Evolutionary conservation across 1,139 yeast species (phyloP).

Genomic region (Saccharomyces hybrid): DNA sequence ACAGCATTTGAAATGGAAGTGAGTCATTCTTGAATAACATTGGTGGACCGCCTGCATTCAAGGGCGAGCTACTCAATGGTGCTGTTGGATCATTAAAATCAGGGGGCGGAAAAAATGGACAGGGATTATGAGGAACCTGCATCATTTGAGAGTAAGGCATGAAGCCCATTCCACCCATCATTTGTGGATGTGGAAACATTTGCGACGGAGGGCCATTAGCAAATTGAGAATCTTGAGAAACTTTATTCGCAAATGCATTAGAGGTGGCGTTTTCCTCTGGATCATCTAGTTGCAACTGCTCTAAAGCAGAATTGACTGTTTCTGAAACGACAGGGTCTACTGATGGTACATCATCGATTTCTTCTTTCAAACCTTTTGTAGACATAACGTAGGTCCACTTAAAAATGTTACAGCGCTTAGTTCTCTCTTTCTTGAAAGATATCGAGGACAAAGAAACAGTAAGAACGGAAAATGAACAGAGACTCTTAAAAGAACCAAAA

Average conservation of each 20-base stretch:
- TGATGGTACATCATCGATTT: background rate
- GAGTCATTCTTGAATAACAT: background rate
- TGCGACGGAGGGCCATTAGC: constrained; percentile 14
- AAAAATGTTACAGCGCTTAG: background rate
- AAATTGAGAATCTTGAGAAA: constrained; percentile 2
- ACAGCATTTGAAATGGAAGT: background rate
- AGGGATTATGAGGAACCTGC: constrained; percentile 27
- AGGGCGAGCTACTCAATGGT: background rate
- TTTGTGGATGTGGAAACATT: constrained; percentile 24
- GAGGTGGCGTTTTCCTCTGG: constrained; percentile 4
- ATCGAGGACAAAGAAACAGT: background rate
- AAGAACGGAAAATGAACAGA: background rate
- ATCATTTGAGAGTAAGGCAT: constrained; percentile 31
- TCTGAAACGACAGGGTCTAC: constrained; percentile 20
- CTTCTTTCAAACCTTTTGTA: background rate
- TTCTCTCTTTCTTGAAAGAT: background rate
- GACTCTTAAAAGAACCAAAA: background rate
- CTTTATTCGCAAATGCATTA: background rate
- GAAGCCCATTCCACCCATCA: constrained; percentile 27
- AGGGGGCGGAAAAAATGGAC: constrained; percentile 24
- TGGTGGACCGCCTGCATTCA: background rate
- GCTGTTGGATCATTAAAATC: constrained; percentile 12
- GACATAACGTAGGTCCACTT: background rate
- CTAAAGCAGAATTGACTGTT: constrained; percentile 28
- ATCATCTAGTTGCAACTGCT: constrained; percentile 28